Percentiles rank a stretch among this genome's conserved stretches.
These are phyloP conservation scores for Musa schizocarpa DNA, from an alignment of 176 grass and related monocot genomes.

Conservation along the genomic window DNA sequence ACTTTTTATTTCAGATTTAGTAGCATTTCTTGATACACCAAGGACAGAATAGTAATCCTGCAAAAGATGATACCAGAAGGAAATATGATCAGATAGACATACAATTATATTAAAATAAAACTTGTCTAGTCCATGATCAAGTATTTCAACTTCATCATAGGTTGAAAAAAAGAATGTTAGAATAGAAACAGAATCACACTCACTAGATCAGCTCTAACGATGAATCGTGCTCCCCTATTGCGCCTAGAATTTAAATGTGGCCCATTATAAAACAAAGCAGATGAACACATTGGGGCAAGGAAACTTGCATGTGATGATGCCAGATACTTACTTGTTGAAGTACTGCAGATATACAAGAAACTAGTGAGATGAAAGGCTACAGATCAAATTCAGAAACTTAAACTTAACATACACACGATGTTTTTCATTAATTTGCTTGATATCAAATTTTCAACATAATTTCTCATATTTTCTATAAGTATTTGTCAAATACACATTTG, in stretches of 20 bases:
- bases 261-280: slow-evolving; percentile 35
- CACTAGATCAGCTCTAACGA: slow-evolving; percentile 83
- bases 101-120: slow-evolving; percentile 14
- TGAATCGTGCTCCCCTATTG: slow-evolving; percentile 47
- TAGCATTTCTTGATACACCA: slow-evolving; percentile 91
- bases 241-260: slow-evolving; percentile 23
- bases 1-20: slow-evolving; percentile 98
- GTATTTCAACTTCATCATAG: background rate
- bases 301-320: slow-evolving; percentile 42
- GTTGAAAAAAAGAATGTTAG: background rate
- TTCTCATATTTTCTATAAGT: too few relatives aligned
- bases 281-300: slow-evolving; percentile 15
- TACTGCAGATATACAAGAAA: slow-evolving; percentile 34
- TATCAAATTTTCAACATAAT: too few relatives aligned
- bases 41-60: slow-evolving; percentile 95
- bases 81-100: background rate
- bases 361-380: slow-evolving; percentile 1
- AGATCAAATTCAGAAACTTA: background rate
- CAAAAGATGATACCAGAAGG: slow-evolving; percentile 16
- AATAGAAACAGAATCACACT: slow-evolving; percentile 27
- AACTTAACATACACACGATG: background rate
- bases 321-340: slow-evolving; percentile 35
- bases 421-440: too few relatives aligned
- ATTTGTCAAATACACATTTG: background rate
- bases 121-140: background rate